Percentiles rank a stretch among this genome's conserved stretches.
phyloP scores from a whole-genome alignment of 352 stramenopile species.

The Elongisporangium anandrum region DNA sequence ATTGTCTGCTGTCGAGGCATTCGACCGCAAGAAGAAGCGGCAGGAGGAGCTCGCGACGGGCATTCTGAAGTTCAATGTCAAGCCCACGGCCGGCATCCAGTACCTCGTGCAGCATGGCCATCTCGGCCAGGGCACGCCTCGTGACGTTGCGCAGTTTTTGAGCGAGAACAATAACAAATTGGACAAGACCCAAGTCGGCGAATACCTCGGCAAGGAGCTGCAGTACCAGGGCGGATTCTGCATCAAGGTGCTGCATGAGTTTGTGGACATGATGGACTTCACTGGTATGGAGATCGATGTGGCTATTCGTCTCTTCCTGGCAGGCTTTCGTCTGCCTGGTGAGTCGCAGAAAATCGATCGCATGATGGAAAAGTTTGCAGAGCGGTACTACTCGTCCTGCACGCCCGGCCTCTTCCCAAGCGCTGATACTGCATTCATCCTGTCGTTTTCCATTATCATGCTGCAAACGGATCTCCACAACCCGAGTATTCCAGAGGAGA shows the following conservation, averaged over 20 bases:
- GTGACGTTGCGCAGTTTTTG: constrained; percentile 94
- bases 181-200: constrained; percentile 97
- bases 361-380: constrained; percentile 99
- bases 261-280: constrained; percentile 97
- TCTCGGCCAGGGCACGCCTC: constrained; percentile 87
- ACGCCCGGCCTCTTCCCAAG: constrained; percentile 87
- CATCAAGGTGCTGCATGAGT: constrained; percentile 94
- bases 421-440: constrained; percentile 97
- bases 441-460: constrained; percentile 93
- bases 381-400: constrained; percentile 82
- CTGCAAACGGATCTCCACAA: constrained; percentile 97
- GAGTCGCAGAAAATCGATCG: constrained; percentile 99
- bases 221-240: constrained; percentile 94
- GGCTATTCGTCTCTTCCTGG: constrained; percentile 96
- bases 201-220: constrained; percentile 96
- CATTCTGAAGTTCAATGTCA: constrained; percentile 98
- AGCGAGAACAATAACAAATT: constrained; percentile 89
- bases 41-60: constrained; percentile 97
- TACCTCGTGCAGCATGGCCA: constrained; percentile 92
- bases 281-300: constrained; percentile 94
- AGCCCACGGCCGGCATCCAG: constrained; percentile 87
- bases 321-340: constrained; percentile 97
- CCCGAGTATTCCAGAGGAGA: constrained; percentile 95
- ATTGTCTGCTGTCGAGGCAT: constrained; percentile 91
- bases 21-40: constrained; percentile 95